phyloP scores from a whole-genome alignment of 2,329 filamentous ascomycete genomes.

The Cladophialophora immunda region DNA sequence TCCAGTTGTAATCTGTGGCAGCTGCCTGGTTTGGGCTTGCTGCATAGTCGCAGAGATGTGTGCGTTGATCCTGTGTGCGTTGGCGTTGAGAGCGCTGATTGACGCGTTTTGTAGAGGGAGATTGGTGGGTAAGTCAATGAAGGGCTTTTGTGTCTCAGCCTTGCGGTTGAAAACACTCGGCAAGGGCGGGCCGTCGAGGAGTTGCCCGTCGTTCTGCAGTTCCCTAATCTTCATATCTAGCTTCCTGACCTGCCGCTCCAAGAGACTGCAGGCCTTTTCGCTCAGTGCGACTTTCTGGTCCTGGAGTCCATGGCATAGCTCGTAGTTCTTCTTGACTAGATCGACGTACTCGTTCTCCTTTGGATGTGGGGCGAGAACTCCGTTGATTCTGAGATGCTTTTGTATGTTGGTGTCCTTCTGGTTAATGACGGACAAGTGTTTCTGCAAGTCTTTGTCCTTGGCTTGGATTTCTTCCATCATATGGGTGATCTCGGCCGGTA shows the following conservation, averaged over 20 bases:
- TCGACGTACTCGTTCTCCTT: slow-evolving; percentile 70
- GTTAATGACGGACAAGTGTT: slow-evolving; percentile 64
- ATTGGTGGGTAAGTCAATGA: slow-evolving; percentile 58
- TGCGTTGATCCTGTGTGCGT: slow-evolving; percentile 60
- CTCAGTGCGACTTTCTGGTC: slow-evolving; percentile 69
- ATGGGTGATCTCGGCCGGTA: slow-evolving; percentile 71
- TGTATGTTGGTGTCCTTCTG: slow-evolving; percentile 69
- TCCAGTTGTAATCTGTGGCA: slow-evolving; percentile 43
- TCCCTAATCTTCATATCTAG: slow-evolving; percentile 70
- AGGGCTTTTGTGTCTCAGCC: slow-evolving; percentile 57
- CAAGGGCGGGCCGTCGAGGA: slow-evolving; percentile 66
- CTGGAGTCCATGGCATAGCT: slow-evolving; percentile 65
- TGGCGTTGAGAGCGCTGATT: slow-evolving; percentile 64
- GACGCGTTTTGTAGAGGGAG: slow-evolving; percentile 64
- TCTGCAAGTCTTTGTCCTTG: slow-evolving; percentile 69
- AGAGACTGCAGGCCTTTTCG: slow-evolving; percentile 66
- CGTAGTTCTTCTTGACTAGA: slow-evolving; percentile 65
- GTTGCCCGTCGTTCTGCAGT: slow-evolving; percentile 66
- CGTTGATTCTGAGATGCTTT: slow-evolving; percentile 71
- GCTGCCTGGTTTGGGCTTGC: slow-evolving; percentile 41
- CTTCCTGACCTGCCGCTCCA: slow-evolving; percentile 70
- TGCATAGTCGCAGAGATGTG: slow-evolving; percentile 49
- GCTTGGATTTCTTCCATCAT: slow-evolving; percentile 73
- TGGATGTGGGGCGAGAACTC: slow-evolving; percentile 67
- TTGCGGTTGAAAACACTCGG: slow-evolving; percentile 66